Evolutionary conservation across 306 rosid genomes (phyloP).

Genomic region (Chamaecrista fasciculata): DNA sequence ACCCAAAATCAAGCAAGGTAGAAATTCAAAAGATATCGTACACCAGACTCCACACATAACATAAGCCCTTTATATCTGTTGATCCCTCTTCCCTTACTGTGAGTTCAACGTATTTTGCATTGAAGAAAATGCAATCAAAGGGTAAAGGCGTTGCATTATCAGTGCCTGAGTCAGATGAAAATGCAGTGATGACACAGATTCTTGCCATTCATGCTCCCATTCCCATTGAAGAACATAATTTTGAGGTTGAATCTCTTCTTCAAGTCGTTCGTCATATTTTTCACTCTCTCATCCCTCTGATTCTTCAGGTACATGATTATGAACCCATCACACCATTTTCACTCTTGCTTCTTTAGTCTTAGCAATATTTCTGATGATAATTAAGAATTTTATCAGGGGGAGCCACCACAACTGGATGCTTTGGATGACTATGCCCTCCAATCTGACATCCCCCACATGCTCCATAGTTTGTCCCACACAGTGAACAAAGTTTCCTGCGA

Average conservation of each 20-base stretch:
- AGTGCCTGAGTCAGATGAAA: slow-evolving; percentile 45
- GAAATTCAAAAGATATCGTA: slow-evolving; percentile 9
- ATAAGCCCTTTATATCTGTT: not conserved
- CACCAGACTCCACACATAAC: too few species aligned
- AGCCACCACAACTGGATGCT: slow-evolving; percentile 12
- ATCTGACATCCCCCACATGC: slow-evolving; percentile 36
- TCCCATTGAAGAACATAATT: slow-evolving; percentile 32
- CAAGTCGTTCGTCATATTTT: slow-evolving; percentile 51
- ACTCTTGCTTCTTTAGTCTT: too few species aligned
- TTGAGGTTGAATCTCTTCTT: slow-evolving; percentile 49
- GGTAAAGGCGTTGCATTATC: slow-evolving; percentile 37
- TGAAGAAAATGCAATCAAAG: slow-evolving; percentile 24
- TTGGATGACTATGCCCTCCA: slow-evolving; percentile 34
- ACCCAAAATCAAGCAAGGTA: slow-evolving; percentile 64
- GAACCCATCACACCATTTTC: too few species aligned
- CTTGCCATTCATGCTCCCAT: slow-evolving; percentile 45
- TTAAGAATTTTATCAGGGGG: slow-evolving; percentile 30
- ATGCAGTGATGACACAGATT: slow-evolving; percentile 39
- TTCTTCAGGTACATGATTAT: slow-evolving; percentile 32
- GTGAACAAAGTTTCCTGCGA: slow-evolving; percentile 55
- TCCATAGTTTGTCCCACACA: slow-evolving; percentile 38
- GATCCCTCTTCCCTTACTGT: not conserved
- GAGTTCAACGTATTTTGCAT: not conserved
- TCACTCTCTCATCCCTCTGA: slow-evolving; percentile 31
- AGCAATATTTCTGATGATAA: too few species aligned